Evolutionary conservation across 2,329 filamentous ascomycete species (phyloP).

Genomic region (Cordyceps cateniannulata): DNA sequence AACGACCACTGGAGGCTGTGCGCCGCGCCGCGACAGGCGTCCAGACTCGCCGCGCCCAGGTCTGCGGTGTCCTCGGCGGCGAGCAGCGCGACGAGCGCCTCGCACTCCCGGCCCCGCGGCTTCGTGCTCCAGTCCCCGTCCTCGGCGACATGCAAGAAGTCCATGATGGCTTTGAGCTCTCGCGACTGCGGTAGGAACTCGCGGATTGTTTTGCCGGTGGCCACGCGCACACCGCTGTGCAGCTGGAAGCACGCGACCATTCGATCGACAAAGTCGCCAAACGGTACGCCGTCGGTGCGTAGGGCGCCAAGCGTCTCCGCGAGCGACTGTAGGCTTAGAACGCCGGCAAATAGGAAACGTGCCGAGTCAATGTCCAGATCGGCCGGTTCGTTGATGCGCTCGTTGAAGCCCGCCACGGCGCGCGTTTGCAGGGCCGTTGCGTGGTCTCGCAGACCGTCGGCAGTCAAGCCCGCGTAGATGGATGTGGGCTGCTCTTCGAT

Average conservation of each 20-base stretch:
- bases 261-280: slow-evolving; percentile 33
- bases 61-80: slow-evolving; percentile 24
- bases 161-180: slow-evolving; percentile 23
- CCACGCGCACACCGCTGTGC: slow-evolving; percentile 35
- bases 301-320: slow-evolving; percentile 22
- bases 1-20: slow-evolving; percentile 28
- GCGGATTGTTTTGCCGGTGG: slow-evolving; percentile 28
- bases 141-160: slow-evolving; percentile 17
- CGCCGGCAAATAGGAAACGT: slow-evolving; percentile 11
- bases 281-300: slow-evolving; percentile 18
- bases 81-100: slow-evolving; percentile 23
- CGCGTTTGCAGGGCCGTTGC: slow-evolving; percentile 20
- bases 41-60: slow-evolving; percentile 21
- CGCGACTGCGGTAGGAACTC: slow-evolving; percentile 29
- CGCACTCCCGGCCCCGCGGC: slow-evolving; percentile 22
- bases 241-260: slow-evolving; percentile 36
- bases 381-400: slow-evolving; percentile 16
- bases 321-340: slow-evolving; percentile 13
- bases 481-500: not conserved
- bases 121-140: slow-evolving; percentile 13
- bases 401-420: slow-evolving; percentile 24
- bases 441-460: not conserved
- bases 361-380: not conserved
- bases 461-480: not conserved
- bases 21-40: slow-evolving; percentile 25